Evolutionary conservation across 441 rosid genomes (phyloP).

Genomic region (Gossypium armourianum): DNA sequence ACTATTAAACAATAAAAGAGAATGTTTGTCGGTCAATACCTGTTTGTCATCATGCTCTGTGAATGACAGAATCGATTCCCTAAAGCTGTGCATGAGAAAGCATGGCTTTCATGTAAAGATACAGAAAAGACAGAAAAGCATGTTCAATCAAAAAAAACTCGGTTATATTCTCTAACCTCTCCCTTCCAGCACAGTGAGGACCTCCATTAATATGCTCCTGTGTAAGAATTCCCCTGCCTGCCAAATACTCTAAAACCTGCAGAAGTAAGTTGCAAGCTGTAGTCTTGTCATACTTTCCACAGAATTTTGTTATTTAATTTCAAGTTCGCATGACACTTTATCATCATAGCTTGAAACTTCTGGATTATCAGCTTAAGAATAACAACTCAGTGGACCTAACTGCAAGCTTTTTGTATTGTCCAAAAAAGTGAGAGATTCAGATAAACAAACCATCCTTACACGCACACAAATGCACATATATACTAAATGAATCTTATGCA

Average conservation of each 20-base stretch:
- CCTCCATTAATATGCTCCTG: constrained; percentile 62
- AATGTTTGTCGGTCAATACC: constrained; percentile 29
- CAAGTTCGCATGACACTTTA: not conserved
- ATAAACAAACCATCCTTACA: not conserved
- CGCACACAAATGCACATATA: not conserved
- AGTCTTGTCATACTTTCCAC: constrained; percentile 5
- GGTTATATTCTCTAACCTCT: constrained; percentile 41
- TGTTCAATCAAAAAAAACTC: constrained; percentile 12
- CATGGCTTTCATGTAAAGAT: constrained; percentile 15
- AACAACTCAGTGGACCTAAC: not conserved
- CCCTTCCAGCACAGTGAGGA: constrained; percentile 82
- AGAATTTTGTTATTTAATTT: not conserved
- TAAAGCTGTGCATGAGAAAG: constrained; percentile 65
- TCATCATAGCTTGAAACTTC: constrained; percentile 7
- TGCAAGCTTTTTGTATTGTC: not conserved
- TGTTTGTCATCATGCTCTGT: constrained; percentile 89
- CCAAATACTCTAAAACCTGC: constrained; percentile 90
- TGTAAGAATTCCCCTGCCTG: constrained; percentile 65
- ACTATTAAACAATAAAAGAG: not conserved
- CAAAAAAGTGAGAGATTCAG: not conserved
- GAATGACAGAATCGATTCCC: constrained; percentile 68
- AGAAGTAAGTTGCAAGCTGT: constrained; percentile 16
- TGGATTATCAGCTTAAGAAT: not conserved
- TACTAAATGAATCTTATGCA: not conserved
- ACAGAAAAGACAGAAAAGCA: not conserved